These are phyloP conservation scores for Penicillium flavigenum DNA, from an alignment of 495 filamentous ascomycete species.

Conservation along the genomic window DNA sequence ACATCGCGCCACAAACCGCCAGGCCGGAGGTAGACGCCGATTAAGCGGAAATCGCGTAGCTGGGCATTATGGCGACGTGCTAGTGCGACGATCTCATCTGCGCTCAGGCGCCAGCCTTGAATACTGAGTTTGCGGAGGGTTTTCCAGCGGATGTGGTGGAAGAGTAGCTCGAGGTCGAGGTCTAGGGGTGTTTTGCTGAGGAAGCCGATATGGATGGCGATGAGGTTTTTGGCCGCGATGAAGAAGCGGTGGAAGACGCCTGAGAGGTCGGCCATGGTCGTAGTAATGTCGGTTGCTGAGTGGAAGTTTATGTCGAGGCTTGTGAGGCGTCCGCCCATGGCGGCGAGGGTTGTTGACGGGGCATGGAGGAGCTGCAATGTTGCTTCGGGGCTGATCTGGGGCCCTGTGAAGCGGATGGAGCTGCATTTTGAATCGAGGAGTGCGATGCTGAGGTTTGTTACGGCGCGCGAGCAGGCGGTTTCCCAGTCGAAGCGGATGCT, in stretches of 20 bases:
- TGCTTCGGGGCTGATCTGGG: constrained; percentile 63
- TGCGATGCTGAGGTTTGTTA: constrained; percentile 56
- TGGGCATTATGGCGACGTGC: constrained; percentile 55
- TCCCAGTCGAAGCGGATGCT: constrained; percentile 57
- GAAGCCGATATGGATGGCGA: constrained; percentile 67
- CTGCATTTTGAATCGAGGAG: constrained; percentile 54
- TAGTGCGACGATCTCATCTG: constrained; percentile 59
- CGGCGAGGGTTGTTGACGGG: constrained; percentile 47
- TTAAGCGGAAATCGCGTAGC: constrained; percentile 57
- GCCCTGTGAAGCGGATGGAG: constrained; percentile 60
- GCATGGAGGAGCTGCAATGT: constrained; percentile 50
- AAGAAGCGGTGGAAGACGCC: constrained; percentile 57
- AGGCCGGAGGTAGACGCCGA: constrained; percentile 57
- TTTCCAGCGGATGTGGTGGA: constrained; percentile 62
- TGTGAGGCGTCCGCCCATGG: constrained; percentile 56
- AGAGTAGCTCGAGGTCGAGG: constrained; percentile 57
- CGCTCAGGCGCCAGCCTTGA: constrained; percentile 60
- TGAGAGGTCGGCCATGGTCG: constrained; percentile 55
- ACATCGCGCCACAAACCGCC: constrained; percentile 63
- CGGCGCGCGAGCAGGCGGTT: constrained; percentile 60
- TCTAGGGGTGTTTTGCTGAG: constrained; percentile 55
- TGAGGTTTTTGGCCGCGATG: constrained; percentile 56
- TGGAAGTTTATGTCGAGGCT: constrained; percentile 61
- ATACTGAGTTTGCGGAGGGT: constrained; percentile 63
- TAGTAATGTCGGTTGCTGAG: constrained; percentile 53